phyloP scores from a whole-genome alignment of 345 rosid species.

The Fremontodendron californicum region DNA sequence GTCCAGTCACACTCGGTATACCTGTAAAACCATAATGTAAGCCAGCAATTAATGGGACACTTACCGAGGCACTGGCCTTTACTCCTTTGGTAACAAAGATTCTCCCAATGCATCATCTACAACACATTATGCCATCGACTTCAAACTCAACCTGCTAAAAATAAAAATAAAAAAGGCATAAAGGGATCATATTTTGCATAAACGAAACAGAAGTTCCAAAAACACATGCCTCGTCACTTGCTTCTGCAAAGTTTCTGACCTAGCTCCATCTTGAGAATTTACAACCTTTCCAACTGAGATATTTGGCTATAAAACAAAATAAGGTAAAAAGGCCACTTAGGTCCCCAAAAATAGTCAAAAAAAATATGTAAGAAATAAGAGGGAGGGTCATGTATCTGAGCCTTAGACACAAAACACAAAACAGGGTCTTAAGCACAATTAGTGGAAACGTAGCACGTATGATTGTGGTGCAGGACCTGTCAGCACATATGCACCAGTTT shows the following conservation, averaged over 20 bases:
- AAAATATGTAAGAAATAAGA: constrained; percentile 4
- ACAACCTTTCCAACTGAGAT: constrained; percentile 37
- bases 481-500: constrained; percentile 65
- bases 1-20: not conserved
- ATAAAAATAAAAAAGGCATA: constrained; percentile 22
- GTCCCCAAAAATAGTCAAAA: not conserved
- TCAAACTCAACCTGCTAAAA: constrained; percentile 37
- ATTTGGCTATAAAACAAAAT: constrained; percentile 35
- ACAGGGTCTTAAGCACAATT: constrained; percentile 45
- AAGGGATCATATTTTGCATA: constrained; percentile 32
- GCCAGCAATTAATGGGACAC: constrained; percentile 20
- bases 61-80: constrained; percentile 21
- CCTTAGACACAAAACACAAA: constrained; percentile 25
- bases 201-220: constrained; percentile 29
- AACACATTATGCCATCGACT: constrained; percentile 25
- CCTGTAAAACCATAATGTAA: constrained; percentile 17
- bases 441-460: constrained; percentile 46
- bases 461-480: constrained; percentile 62
- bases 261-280: constrained; percentile 45
- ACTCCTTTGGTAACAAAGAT: not conserved
- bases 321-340: constrained; percentile 23
- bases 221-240: constrained; percentile 55
- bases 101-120: not conserved
- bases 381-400: constrained; percentile 25
- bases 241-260: constrained; percentile 66